Percentiles rank a stretch among this genome's conserved stretches.
These are phyloP conservation scores for Lactarius deliciosus DNA, from an alignment of 768 basidiomycete genomes.

Conservation along the genomic window DNA sequence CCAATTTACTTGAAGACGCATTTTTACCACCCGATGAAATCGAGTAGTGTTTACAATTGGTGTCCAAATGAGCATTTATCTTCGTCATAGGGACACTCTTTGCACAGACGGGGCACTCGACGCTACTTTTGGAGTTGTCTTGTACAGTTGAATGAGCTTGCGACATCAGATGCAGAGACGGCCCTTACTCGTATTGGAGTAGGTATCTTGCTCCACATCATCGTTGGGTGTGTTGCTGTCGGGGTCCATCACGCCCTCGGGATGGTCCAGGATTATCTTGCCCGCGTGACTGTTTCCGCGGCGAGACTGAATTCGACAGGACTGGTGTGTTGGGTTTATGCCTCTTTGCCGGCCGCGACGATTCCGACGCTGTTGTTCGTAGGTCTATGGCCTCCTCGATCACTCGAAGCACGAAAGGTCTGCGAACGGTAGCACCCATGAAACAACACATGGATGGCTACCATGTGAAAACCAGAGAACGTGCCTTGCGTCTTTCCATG, in stretches of 20 bases:
- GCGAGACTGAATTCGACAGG: neutral
- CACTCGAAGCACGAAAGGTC: constrained; percentile 22
- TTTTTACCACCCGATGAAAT: constrained; percentile 1
- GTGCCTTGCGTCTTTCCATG: constrained; percentile 41
- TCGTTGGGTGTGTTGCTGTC: constrained; percentile 1
- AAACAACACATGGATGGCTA: constrained; percentile 7
- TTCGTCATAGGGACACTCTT: constrained; percentile 32
- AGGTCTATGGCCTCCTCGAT: constrained; percentile 10
- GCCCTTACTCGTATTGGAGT: constrained; percentile 4
- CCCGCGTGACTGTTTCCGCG: neutral
- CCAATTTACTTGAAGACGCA: constrained; percentile 16
- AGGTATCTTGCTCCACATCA: constrained; percentile 4
- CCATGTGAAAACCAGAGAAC: constrained; percentile 18
- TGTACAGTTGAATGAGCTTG: neutral
- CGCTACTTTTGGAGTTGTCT: neutral
- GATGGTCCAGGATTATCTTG: neutral
- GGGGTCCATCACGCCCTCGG: neutral
- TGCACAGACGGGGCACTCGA: constrained; percentile 19
- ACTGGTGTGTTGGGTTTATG: constrained; percentile 26
- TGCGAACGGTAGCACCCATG: constrained; percentile 10
- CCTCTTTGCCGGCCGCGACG: constrained; percentile 23
- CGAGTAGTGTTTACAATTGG: constrained; percentile 33
- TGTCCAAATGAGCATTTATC: constrained; percentile 40
- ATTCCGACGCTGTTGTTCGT: constrained; percentile 5
- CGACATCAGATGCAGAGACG: neutral